Evolutionary conservation across 1,284 basidiomycete genomes (phyloP).

Genomic region (Leccinum fallax): DNA sequence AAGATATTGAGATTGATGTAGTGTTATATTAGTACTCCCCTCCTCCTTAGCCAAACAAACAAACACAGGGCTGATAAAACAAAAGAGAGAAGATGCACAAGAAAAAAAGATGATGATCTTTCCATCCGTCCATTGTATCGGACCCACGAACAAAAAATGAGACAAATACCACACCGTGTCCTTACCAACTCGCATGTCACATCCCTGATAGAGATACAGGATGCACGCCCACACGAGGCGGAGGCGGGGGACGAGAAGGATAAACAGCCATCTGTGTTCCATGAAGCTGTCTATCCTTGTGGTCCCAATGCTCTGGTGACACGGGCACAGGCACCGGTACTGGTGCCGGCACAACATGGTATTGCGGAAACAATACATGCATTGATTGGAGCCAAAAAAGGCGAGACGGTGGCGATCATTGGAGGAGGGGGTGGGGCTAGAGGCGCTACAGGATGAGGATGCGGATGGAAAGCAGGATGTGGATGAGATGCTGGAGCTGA

Average conservation of each 20-base stretch:
- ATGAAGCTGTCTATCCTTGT: no score
- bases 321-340: no score
- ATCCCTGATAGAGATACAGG: slow-evolving; percentile 10
- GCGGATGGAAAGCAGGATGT: neutral
- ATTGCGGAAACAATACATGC: slow-evolving; percentile 27
- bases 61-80: neutral
- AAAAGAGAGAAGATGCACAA: neutral
- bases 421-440: neutral
- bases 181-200: slow-evolving; percentile 31
- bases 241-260: no score
- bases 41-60: slow-evolving; percentile 14
- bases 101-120: neutral
- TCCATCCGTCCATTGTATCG: neutral
- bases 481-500: neutral
- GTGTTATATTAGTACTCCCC: slow-evolving; percentile 11
- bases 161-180: neutral
- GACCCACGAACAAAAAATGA: neutral
- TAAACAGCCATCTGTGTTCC: no score
- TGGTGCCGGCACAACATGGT: slow-evolving; percentile 7
- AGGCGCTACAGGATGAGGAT: neutral
- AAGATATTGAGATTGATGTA: no score
- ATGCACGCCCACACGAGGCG: no score
- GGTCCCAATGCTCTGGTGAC: no score
- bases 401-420: slow-evolving; percentile 15
- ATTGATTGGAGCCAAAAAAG: slow-evolving; percentile 21